These are phyloP conservation scores for Boletus rubroflammeus DNA, from an alignment of 768 basidiomycete genomes.

Conservation along the genomic window DNA sequence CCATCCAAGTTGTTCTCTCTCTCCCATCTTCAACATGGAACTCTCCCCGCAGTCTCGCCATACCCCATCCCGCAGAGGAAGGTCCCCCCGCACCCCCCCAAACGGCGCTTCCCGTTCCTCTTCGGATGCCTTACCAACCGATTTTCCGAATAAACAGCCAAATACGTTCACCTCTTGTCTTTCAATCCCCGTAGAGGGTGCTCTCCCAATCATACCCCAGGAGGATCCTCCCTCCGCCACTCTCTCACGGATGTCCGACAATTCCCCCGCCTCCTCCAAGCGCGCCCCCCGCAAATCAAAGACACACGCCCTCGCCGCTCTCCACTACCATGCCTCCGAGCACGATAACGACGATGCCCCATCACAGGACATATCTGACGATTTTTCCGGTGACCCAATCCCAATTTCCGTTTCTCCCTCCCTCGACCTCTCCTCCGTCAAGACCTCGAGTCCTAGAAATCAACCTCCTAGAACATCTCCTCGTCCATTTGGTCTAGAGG, in stretches of 20 bases:
- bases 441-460: constrained; percentile 55
- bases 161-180: constrained; percentile 63
- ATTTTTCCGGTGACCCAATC: constrained; percentile 45
- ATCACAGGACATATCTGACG: constrained; percentile 41
- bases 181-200: constrained; percentile 74
- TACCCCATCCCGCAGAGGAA: constrained; percentile 59
- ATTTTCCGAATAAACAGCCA: constrained; percentile 47
- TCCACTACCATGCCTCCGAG: constrained; percentile 63
- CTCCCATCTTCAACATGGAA: constrained; percentile 37
- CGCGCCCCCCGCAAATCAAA: constrained; percentile 89
- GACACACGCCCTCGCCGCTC: constrained; percentile 78
- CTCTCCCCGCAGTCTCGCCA: constrained; percentile 49
- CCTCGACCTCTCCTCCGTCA: constrained; percentile 69
- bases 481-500: constrained; percentile 83
- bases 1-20: constrained; percentile 28
- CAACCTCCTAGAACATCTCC: constrained; percentile 35
- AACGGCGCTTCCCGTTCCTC: constrained; percentile 40
- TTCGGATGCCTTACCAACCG: constrained; percentile 43
- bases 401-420: constrained; percentile 61
- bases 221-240: constrained; percentile 36
- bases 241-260: constrained; percentile 33
- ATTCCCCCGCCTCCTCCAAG: constrained; percentile 45
- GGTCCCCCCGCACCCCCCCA: constrained; percentile 53
- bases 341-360: constrained; percentile 47
- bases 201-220: constrained; percentile 56